Conservation (phyloP, 2,329 filamentous ascomycete genomes). For the Colletotrichum sansevieriae region DNA sequence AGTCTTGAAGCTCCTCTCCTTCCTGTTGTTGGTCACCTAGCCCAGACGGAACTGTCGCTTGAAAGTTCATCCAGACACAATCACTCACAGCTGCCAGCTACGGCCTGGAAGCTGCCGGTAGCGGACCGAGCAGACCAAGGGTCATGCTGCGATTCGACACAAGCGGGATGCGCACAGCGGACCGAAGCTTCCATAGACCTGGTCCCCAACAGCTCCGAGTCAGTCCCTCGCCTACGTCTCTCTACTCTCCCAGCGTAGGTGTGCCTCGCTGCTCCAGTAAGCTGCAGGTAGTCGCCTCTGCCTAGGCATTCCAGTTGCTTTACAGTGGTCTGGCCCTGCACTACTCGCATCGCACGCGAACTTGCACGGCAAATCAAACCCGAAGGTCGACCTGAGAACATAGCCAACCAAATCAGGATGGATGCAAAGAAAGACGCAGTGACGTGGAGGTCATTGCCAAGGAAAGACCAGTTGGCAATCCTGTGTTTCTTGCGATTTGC, state of each 20-base stretch:
- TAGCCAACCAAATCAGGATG: background rate
- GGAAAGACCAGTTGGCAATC: conserved; percentile 31
- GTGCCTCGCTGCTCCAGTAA: too few species aligned
- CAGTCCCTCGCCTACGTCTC: background rate
- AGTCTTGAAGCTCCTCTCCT: background rate
- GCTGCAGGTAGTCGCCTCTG: too few species aligned
- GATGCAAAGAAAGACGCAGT: conserved; percentile 19
- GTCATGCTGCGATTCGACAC: background rate
- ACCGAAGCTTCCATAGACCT: conserved; percentile 4
- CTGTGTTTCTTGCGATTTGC: conserved; percentile 33
- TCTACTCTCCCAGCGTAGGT: too few species aligned
- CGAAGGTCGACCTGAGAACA: too few species aligned
- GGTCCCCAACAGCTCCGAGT: background rate
- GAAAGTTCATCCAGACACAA: too few species aligned
- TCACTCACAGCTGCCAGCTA: background rate
- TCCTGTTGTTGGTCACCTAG: too few species aligned
- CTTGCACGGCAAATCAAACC: too few species aligned
- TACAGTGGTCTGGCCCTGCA: too few species aligned
- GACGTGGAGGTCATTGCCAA: conserved; percentile 27
- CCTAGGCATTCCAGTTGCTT: too few species aligned
- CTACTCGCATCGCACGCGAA: too few species aligned
- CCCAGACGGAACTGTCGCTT: too few species aligned
- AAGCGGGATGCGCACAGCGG: background rate
- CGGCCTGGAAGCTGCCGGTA: background rate
- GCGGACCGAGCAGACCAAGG: conserved; percentile 21